Evolutionary conservation across 2,329 filamentous ascomycete species (phyloP).

Genomic region (Podosphaera fusca): DNA sequence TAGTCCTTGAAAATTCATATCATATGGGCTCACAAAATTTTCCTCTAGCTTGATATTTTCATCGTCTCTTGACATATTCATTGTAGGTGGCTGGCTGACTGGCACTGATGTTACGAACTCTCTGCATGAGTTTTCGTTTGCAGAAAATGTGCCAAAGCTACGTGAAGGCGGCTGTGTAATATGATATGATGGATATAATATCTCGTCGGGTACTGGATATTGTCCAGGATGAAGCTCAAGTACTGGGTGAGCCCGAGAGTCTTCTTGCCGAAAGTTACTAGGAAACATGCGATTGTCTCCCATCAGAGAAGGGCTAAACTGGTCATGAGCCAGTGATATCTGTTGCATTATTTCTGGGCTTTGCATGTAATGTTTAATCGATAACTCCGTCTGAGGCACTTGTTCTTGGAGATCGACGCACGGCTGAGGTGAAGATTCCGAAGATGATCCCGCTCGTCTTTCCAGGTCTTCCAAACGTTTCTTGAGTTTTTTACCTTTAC

Average conservation of each 20-base stretch:
- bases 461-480: constrained; percentile 69
- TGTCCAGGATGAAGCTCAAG: not conserved
- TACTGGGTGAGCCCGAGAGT: not conserved
- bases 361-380: constrained; percentile 11
- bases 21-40: constrained; percentile 33
- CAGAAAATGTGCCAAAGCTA: constrained; percentile 27
- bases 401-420: constrained; percentile 23
- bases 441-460: constrained; percentile 44
- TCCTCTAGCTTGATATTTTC: constrained; percentile 46
- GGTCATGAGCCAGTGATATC: not conserved
- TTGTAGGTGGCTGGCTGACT: constrained; percentile 40
- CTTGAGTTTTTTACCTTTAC: constrained; percentile 77
- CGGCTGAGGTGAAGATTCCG: constrained; percentile 30
- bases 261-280: not conserved
- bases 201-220: constrained; percentile 31
- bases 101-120: constrained; percentile 32
- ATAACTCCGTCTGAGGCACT: constrained; percentile 7
- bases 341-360: constrained; percentile 19
- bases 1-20: constrained; percentile 43
- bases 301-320: not conserved
- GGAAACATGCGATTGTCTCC: not conserved
- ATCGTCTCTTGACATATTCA: constrained; percentile 23
- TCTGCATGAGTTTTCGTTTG: constrained; percentile 21
- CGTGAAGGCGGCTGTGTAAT: constrained; percentile 21
- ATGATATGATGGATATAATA: constrained; percentile 35